Base-by-base conservation (phyloP, 306 rosid species). In the Hylodesmum podocarpum region DNA sequence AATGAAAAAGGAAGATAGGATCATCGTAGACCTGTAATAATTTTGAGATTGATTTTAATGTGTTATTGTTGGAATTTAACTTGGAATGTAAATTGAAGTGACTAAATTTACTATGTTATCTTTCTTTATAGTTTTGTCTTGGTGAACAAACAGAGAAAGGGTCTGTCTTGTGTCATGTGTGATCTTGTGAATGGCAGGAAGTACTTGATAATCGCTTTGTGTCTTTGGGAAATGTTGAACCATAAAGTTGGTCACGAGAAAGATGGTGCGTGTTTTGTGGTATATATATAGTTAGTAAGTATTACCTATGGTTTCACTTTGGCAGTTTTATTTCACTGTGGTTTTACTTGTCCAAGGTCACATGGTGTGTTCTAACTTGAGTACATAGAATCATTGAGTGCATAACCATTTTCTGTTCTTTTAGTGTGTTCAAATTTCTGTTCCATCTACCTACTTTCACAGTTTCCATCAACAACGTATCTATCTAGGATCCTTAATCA, bases 231-330 rank as follows among this genome's bases (percentile, higher is more conserved):
- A 82, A 76, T 33, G 29, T 9, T 66, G 11, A 66, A 54, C 63
- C 53, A 39, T 72, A 6, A 28, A 63, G 41, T 15, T 57, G 55
- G 41, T 66, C 82, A 76, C 82, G 79, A 80, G 82, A 76, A 66
- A 76, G 66, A 76, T 37, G 63, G 18, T 10, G 59, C 62, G 41
- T 82, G 80, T 39, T 31, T 78, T 37, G 71, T 53, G 50, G 70
- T 44, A 29, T 67, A 67, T 44, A 29, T 67, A 67, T 37, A 73
- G 58, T 51, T 50, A 28, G 62, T 57, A 44, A 37, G 19, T 46
- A 33, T 28, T 61, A 31, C 24, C 9, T 41, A 61, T 72, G 49
- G 19, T 36, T 77, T 28, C 44, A 65, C 43, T 27, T 27, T 67
- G 66, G 28, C 53, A 67, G 58, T 46, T 57, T 58, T 14, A 8